Evolutionary conservation across 1,139 yeast genomes (phyloP).

Genomic region (Cylindricascospora bacillispora): DNA sequence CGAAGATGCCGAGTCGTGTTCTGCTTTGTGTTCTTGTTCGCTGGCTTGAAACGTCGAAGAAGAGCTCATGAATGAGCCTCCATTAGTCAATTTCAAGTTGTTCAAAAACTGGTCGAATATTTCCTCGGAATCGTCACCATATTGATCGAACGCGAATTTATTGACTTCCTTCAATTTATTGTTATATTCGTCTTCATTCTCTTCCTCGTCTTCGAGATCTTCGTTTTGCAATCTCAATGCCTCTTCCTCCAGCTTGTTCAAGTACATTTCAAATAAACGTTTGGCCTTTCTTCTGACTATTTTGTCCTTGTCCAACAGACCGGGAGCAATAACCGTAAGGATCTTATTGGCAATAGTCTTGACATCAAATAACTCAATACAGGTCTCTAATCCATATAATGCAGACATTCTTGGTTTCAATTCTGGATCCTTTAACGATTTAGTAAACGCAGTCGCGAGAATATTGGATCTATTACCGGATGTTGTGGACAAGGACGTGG

Average conservation of each 20-base stretch:
- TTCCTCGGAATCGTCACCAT: slow-evolving; percentile 11
- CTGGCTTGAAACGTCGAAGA: no score
- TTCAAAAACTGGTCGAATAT: slow-evolving; percentile 19
- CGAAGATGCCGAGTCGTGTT: background rate
- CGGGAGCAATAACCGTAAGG: slow-evolving; percentile 77
- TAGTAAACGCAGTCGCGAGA: slow-evolving; percentile 73
- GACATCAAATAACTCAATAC: slow-evolving; percentile 55
- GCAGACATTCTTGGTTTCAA: slow-evolving; percentile 71
- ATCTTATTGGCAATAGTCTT: slow-evolving; percentile 71
- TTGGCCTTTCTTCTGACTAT: slow-evolving; percentile 65
- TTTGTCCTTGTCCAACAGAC: slow-evolving; percentile 61
- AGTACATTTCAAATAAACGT: slow-evolving; percentile 48
- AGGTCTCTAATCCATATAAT: slow-evolving; percentile 54
- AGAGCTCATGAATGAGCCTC: background rate
- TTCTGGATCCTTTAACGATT: slow-evolving; percentile 71
- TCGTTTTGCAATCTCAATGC: slow-evolving; percentile 42
- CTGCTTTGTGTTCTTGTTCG: no score
- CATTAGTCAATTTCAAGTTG: slow-evolving; percentile 9
- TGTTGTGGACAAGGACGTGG: slow-evolving; percentile 42
- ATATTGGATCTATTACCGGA: slow-evolving; percentile 49
- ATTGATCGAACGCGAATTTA: slow-evolving; percentile 17
- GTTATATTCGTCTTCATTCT: slow-evolving; percentile 14
- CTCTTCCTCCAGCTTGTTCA: slow-evolving; percentile 51
- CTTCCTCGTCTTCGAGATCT: slow-evolving; percentile 29
- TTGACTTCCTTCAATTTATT: slow-evolving; percentile 16